Evolutionary conservation across 2,329 filamentous ascomycete species (phyloP).

Genomic region (Aspergillus nomiae): DNA sequence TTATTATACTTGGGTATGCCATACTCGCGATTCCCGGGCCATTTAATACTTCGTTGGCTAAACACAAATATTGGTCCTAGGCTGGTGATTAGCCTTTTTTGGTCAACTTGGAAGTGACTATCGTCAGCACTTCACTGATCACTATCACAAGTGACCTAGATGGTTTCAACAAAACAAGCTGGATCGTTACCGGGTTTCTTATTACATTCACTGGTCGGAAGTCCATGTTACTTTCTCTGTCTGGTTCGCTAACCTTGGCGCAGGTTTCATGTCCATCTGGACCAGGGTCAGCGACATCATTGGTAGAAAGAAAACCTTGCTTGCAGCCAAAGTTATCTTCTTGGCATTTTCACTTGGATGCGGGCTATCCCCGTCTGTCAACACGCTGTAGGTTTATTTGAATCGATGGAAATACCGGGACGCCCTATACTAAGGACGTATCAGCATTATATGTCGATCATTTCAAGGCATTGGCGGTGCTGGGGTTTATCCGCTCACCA

Average conservation of each 20-base stretch:
- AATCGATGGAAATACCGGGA: neutral
- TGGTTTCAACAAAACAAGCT: constrained; percentile 35
- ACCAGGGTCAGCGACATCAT: constrained; percentile 5
- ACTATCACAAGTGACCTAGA: constrained; percentile 36
- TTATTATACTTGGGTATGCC: constrained; percentile 3
- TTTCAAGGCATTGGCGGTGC: constrained; percentile 10
- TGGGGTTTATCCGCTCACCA: constrained; percentile 4
- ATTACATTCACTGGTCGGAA: constrained; percentile 35
- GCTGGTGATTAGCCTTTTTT: constrained; percentile 32
- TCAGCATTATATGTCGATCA: constrained; percentile 7
- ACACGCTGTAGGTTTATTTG: neutral
- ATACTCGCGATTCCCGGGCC: neutral
- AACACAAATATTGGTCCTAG: constrained; percentile 10
- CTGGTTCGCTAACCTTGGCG: neutral
- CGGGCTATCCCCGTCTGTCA: neutral
- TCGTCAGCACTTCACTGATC: constrained; percentile 39
- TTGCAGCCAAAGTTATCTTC: neutral
- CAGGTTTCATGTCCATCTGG: constrained; percentile 11
- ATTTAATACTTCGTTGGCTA: neutral
- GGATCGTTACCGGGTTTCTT: constrained; percentile 39
- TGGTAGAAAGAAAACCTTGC: constrained; percentile 3
- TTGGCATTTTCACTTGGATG: constrained; percentile 7
- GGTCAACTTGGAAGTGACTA: constrained; percentile 36
- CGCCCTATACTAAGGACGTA: neutral
- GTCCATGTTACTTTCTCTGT: neutral